Conservation (phyloP, 805 yeast species). For the Ogataea angusta region DNA sequence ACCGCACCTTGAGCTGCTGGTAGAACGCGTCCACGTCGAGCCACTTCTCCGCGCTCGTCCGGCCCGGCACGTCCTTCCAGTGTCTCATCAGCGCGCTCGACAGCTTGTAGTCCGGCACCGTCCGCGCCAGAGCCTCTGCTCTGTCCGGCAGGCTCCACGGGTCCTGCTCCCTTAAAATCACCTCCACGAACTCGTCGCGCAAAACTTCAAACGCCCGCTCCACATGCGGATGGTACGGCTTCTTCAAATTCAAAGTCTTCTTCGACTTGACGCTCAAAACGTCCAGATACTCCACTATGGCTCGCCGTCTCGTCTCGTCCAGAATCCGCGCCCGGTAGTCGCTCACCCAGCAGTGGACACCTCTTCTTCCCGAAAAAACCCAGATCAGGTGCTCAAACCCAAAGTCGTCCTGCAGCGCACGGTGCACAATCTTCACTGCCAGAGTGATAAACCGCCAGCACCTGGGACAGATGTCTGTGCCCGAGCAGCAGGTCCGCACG, state of each 20-base stretch:
- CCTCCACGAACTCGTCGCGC: constrained; percentile 57
- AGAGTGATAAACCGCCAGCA: constrained; percentile 93
- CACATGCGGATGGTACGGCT: constrained; percentile 89
- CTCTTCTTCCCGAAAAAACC: constrained; percentile 98
- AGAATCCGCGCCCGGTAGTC: constrained; percentile 75
- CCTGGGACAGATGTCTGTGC: constrained; percentile 76
- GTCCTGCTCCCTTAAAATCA: constrained; percentile 77
- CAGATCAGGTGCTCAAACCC: constrained; percentile 84
- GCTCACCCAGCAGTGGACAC: constrained; percentile 98
- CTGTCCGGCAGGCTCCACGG: constrained; percentile 69
- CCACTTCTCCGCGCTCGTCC: constrained; percentile 71
- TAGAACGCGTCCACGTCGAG: constrained; percentile 60
- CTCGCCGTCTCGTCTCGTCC: constrained; percentile 69
- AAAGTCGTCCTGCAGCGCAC: constrained; percentile 77
- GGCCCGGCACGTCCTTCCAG: constrained; percentile 56
- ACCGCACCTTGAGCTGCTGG: constrained; percentile 32
- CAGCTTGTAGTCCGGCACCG: constrained; percentile 60
- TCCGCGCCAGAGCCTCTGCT: constrained; percentile 53
- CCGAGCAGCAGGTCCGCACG: constrained; percentile 88
- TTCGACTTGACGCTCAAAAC: constrained; percentile 56
- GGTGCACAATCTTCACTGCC: constrained; percentile 73
- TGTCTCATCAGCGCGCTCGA: constrained; percentile 48
- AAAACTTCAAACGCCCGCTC: constrained; percentile 70
- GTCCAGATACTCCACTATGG: constrained; percentile 82
- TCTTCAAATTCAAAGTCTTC: constrained; percentile 48